phyloP scores from a whole-genome alignment of 2,329 filamentous ascomycete genomes.

The Orbilia javanica region DNA sequence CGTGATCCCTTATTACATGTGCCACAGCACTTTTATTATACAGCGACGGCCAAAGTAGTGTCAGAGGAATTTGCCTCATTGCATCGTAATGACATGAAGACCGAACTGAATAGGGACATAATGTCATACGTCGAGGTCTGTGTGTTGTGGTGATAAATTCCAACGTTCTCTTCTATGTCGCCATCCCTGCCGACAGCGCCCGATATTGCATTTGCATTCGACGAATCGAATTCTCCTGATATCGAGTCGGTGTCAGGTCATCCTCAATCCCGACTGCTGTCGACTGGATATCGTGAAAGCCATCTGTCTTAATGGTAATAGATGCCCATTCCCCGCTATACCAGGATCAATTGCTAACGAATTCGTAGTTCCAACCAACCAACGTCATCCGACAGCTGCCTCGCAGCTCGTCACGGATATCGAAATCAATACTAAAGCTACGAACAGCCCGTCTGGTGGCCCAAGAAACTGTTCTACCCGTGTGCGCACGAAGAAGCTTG shows the following conservation, averaged over 20 bases:
- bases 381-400: conserved; percentile 17
- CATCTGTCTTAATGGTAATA: not conserved
- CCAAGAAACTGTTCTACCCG: not conserved
- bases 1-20: too few species aligned
- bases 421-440: not conserved
- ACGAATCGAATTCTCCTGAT: not conserved
- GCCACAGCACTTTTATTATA: too few species aligned
- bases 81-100: too few species aligned
- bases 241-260: not conserved
- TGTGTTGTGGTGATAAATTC: not conserved
- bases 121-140: not conserved
- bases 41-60: too few species aligned
- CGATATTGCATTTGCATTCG: too few species aligned
- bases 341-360: conserved; percentile 10
- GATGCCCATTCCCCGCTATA: not conserved
- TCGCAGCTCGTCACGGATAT: conserved; percentile 20
- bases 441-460: not conserved
- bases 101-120: too few species aligned
- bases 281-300: not conserved
- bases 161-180: conserved; percentile 1
- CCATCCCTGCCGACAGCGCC: not conserved
- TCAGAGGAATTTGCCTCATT: too few species aligned
- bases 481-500: conserved; percentile 19
- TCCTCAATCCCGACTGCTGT: too few species aligned
- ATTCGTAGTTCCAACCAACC: conserved; percentile 5